Evolutionary conservation across 2,329 filamentous ascomycete species (phyloP), one percentile per base, ranked within the genome.

Genomic region (Aureobasidium zeae): DNA sequence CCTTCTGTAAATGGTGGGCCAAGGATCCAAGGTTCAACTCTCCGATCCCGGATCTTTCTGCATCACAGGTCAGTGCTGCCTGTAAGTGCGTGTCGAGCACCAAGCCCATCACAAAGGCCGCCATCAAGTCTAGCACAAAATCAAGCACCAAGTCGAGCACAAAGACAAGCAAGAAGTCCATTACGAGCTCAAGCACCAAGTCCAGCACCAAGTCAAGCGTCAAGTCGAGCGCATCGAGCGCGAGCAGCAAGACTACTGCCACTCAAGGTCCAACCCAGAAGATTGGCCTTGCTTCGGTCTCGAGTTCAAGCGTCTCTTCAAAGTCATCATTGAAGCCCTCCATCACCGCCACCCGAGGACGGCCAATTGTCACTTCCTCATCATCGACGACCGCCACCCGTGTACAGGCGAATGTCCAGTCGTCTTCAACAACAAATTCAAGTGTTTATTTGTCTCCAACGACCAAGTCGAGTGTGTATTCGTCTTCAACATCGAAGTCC

Each of bases 1-100:
- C 38, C 19, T 42, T 42, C 38, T 42, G 38, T 5, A 42, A 26
- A 3, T 42, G 38, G 38, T 42, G 38, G 38, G 38, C 28, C 15
- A 15, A 21, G 25, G 38, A 24, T 16, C 12, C 38, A 9, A 25
- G 38, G 15, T 32, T 29, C 29, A 42, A 42, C 13, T 32, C 38
- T n/a, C 38, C 38, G 9, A 19, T 42, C 6, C 29, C 38, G 8
- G 38, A 29, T 17, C 20, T 42, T 12, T 32, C 38, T 25, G 28
- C 38, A 3, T 42, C 38, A 13, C 28, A 32, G 28, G 29, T 42
- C 1, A 32, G 28, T 3, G 28, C 29, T 15, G 38, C 38, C 13
- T 42, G 38, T 19, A 19, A 32, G 11, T 42, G 38, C 25, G 33
- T 42, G 7, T 9, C 26, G 13, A 42, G 13, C 12, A 32, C 38